Conservation (phyloP, 2,329 filamentous ascomycete species). For the Cladophialophora exuberans region DNA sequence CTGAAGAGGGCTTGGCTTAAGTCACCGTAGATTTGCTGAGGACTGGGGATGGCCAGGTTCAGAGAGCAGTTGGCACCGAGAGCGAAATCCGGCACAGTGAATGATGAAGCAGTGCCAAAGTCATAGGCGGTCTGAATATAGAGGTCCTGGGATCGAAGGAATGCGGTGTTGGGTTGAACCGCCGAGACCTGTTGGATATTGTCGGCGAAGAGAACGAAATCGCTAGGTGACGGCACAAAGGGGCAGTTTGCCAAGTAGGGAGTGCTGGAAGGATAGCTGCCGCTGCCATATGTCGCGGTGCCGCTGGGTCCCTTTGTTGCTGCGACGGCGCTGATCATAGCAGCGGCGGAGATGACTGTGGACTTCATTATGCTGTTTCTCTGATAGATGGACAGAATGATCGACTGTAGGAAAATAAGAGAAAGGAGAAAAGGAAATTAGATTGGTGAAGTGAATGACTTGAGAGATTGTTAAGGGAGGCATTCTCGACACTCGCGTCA, state of each 20-base stretch:
- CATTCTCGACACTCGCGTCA: not conserved
- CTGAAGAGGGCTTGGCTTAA: not conserved
- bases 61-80: constrained; percentile 1
- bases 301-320: constrained; percentile 4
- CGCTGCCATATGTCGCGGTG: not conserved
- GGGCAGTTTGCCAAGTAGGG: not conserved
- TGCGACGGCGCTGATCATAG: not conserved
- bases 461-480: constrained; percentile 4
- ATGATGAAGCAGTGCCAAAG: constrained; percentile 1
- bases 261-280: not conserved
- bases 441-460: constrained; percentile 1
- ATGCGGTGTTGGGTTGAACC: not conserved
- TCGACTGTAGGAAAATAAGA: not conserved
- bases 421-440: constrained; percentile 8
- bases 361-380: constrained; percentile 1
- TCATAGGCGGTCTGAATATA: constrained; percentile 2
- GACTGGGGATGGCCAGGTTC: constrained; percentile 2
- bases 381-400: not conserved
- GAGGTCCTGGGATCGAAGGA: constrained; percentile 7
- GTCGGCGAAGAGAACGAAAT: constrained; percentile 10
- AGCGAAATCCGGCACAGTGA: constrained; percentile 6
- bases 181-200: constrained; percentile 7
- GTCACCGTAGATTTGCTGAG: constrained; percentile 3
- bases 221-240: not conserved
- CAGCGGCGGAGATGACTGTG: constrained; percentile 5